Conservation (phyloP, 2,329 filamentous ascomycete species). For the Diaporthe australafricana region DNA sequence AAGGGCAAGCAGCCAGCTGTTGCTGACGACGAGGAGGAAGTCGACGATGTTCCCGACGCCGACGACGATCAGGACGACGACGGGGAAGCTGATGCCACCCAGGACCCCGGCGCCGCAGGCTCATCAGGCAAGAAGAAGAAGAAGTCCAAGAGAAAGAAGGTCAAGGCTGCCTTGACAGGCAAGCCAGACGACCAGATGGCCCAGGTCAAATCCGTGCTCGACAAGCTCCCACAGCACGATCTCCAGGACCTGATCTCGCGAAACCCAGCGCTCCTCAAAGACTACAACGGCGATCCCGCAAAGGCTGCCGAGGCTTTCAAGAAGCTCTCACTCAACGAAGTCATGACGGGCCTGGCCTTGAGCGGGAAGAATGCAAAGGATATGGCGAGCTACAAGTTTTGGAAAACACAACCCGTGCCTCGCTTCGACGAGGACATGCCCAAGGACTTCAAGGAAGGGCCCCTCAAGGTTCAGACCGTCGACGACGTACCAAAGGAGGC, state of each 20-base stretch:
- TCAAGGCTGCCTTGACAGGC: conserved; percentile 58
- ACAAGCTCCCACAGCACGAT: conserved; percentile 66
- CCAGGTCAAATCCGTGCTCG: conserved; percentile 62
- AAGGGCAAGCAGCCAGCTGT: conserved; percentile 59
- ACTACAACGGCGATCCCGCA: conserved; percentile 52
- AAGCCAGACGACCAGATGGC: conserved; percentile 51
- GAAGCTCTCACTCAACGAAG: conserved; percentile 75
- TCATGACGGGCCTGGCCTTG: conserved; percentile 80
- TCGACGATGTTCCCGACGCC: conserved; percentile 52
- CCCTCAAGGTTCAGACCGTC: conserved; percentile 82
- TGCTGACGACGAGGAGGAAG: conserved; percentile 60
- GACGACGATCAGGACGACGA: conserved; percentile 53
- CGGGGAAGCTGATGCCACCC: conserved; percentile 48
- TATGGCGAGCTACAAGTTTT: conserved; percentile 98
- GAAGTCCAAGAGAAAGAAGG: conserved; percentile 74
- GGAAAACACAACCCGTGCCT: conserved; percentile 96
- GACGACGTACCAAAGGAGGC: conserved; percentile 85
- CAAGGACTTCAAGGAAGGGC: conserved; percentile 77
- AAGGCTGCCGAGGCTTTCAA: conserved; percentile 66
- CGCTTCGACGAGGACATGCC: conserved; percentile 75
- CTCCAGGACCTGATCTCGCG: conserved; percentile 76
- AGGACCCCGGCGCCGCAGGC: conserved; percentile 39
- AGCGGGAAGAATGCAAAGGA: conserved; percentile 92
- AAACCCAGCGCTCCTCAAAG: conserved; percentile 77
- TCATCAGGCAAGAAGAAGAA: conserved; percentile 71